Conservation (phyloP, 306 rosid genomes). For the Vigna angularis region DNA sequence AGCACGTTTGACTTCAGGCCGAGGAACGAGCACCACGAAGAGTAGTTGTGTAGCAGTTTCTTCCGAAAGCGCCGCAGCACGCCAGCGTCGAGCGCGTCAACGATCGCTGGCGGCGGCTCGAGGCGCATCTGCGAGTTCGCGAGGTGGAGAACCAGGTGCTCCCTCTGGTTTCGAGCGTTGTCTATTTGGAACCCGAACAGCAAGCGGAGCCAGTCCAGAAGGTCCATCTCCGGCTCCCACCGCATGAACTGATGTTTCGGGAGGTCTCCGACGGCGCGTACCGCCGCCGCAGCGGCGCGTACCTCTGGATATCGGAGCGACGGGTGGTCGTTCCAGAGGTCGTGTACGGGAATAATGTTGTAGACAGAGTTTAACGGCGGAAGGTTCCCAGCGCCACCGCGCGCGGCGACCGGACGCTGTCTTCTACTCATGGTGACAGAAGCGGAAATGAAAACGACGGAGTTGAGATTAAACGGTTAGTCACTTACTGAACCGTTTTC, state of each 20-base stretch:
- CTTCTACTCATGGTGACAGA: conserved; percentile 43
- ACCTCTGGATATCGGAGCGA: conserved; percentile 83
- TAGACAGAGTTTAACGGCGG: conserved; percentile 46
- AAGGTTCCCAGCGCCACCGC: conserved; percentile 28
- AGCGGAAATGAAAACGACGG: conserved; percentile 3
- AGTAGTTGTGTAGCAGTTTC: conserved; percentile 76
- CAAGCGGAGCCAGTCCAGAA: conserved; percentile 78
- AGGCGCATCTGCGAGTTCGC: conserved; percentile 96
- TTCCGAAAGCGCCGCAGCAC: conserved; percentile 63
- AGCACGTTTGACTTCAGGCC: conserved; percentile 62
- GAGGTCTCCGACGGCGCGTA: conserved; percentile 81
- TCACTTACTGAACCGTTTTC: conserved; percentile 11
- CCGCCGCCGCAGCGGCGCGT: conserved; percentile 82
- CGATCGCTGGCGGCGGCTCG: conserved; percentile 51
- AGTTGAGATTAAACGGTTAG: not conserved
- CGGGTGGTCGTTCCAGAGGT: conserved; percentile 77
- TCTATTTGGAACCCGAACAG: conserved; percentile 81
- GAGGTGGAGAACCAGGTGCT: conserved; percentile 90
- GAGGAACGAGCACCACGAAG: conserved; percentile 79
- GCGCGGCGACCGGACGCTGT: conserved; percentile 48
- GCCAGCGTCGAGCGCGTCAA: conserved; percentile 58
- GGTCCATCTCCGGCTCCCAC: conserved; percentile 72
- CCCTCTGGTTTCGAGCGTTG: conserved; percentile 92
- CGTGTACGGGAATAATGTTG: conserved; percentile 92
- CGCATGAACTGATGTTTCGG: conserved; percentile 64